phyloP scores from a whole-genome alignment of 2,329 filamentous ascomycete genomes.

The Colletotrichum zoysiae region DNA sequence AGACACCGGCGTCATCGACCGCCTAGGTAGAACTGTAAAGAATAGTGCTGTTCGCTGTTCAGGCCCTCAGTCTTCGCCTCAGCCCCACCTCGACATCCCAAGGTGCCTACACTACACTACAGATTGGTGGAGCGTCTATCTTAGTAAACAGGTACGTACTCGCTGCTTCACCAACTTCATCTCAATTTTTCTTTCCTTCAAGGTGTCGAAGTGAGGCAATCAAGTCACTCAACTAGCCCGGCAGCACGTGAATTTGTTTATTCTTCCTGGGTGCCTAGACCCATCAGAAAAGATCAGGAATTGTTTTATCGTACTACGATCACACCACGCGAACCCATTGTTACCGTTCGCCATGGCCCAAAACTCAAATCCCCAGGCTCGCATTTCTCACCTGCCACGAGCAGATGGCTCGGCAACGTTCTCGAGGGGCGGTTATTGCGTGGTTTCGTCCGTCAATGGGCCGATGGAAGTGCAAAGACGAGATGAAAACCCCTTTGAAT shows the following conservation, averaged over 20 bases:
- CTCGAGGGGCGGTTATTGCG: constrained; percentile 79
- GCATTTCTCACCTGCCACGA: constrained; percentile 72
- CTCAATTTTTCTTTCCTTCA: constrained; percentile 6
- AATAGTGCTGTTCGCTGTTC: not conserved
- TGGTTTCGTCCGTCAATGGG: constrained; percentile 90
- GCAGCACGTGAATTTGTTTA: not conserved
- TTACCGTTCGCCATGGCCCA: constrained; percentile 33
- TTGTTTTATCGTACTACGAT: not conserved
- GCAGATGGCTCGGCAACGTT: constrained; percentile 86
- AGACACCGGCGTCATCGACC: constrained; percentile 12
- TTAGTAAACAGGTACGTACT: constrained; percentile 31
- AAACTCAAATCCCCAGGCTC: constrained; percentile 61
- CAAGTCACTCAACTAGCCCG: not conserved
- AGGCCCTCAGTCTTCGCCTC: not conserved
- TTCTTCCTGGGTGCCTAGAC: not conserved
- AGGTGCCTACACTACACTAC: not conserved
- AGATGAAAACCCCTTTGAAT: constrained; percentile 93
- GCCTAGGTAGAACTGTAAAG: not conserved
- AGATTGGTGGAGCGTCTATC: constrained; percentile 6
- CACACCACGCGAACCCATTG: not conserved
- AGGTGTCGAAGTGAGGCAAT: constrained; percentile 1
- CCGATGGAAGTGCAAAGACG: constrained; percentile 90
- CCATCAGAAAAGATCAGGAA: not conserved
- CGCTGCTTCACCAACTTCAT: constrained; percentile 14
- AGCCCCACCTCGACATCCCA: not conserved